A percentile compares a stretch with the other conserved stretches of the same genome.
phyloP scores from a whole-genome alignment of 805 yeast species.

The Saturnispora zaruensis region DNA sequence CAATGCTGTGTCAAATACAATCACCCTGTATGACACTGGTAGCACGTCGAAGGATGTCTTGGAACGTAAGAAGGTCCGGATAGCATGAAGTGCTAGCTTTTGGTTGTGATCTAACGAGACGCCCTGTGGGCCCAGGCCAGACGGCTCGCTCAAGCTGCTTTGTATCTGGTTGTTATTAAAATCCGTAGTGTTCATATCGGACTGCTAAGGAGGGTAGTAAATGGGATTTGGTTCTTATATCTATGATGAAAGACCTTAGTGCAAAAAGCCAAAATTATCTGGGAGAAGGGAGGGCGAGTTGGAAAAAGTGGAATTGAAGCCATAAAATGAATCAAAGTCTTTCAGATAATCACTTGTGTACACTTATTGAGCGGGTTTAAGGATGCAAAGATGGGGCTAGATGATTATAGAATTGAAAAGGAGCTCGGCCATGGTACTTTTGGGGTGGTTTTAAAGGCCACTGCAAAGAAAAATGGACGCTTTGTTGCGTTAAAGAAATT shows the following conservation, averaged over 20 bases:
- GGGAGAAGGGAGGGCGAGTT: background rate
- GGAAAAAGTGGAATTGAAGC: background rate
- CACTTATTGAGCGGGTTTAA: background rate
- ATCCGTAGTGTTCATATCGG: background rate
- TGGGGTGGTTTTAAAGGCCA: constrained; percentile 82
- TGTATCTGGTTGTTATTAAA: background rate
- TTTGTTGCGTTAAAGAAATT: constrained; percentile 84
- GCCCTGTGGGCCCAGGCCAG: background rate
- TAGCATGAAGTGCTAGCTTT: constrained; percentile 68
- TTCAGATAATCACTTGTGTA: background rate
- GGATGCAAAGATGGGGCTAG: background rate
- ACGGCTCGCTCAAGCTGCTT: constrained; percentile 19
- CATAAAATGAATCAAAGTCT: background rate
- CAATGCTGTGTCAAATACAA: constrained; percentile 87
- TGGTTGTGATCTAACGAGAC: constrained; percentile 44
- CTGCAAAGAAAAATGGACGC: constrained; percentile 40
- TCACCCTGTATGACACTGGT: constrained; percentile 88
- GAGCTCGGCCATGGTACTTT: constrained; percentile 78
- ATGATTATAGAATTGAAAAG: background rate
- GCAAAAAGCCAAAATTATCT: background rate
- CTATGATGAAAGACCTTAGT: background rate
- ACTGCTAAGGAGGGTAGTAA: background rate
- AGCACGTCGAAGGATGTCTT: constrained; percentile 94
- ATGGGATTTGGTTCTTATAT: background rate
- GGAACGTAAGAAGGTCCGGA: constrained; percentile 72